A percentile compares a stretch with the other conserved stretches of the same genome.
Conservation (phyloP, 2,329 filamentous ascomycete species). For the Beauveria varroae region DNA sequence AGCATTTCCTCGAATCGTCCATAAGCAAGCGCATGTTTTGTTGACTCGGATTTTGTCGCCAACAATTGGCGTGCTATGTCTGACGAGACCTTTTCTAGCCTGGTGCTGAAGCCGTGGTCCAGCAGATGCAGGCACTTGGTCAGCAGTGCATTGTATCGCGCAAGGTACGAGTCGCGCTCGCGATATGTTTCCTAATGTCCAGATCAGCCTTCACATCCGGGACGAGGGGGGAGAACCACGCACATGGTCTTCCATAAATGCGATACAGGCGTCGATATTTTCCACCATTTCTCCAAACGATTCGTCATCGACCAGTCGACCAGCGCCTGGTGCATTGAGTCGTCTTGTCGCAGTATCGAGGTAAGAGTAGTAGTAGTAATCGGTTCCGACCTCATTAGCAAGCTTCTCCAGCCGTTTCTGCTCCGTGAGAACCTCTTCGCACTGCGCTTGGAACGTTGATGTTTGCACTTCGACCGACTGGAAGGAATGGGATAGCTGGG, state of each 20-base stretch:
- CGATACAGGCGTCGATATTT: conserved; percentile 82
- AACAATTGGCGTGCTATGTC: conserved; percentile 49
- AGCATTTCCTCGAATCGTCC: conserved; percentile 53
- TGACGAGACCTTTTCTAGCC: conserved; percentile 43
- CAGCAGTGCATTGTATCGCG: conserved; percentile 77
- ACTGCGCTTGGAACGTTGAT: conserved; percentile 85
- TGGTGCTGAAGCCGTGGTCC: conserved; percentile 47
- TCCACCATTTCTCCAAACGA: conserved; percentile 83
- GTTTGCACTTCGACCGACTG: conserved; percentile 83
- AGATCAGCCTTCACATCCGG: conserved; percentile 12
- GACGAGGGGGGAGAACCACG: conserved; percentile 22
- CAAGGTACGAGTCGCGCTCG: conserved; percentile 80
- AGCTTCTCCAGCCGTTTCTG: conserved; percentile 72
- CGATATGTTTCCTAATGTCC: conserved; percentile 62
- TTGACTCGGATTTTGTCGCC: conserved; percentile 50
- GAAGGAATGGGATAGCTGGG: conserved; percentile 78
- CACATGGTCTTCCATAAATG: conserved; percentile 85
- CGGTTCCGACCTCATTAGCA: conserved; percentile 77
- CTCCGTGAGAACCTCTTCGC: conserved; percentile 77
- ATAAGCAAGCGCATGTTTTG: conserved; percentile 51
- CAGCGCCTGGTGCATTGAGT: conserved; percentile 85
- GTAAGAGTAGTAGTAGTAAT: conserved; percentile 91
- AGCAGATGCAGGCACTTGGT: conserved; percentile 56
- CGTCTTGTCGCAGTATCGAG: conserved; percentile 83
- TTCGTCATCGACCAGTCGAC: conserved; percentile 73